Base-by-base conservation (phyloP, 2,329 filamentous ascomycete genomes). In the Emmonsiellopsis sp. region DNA sequence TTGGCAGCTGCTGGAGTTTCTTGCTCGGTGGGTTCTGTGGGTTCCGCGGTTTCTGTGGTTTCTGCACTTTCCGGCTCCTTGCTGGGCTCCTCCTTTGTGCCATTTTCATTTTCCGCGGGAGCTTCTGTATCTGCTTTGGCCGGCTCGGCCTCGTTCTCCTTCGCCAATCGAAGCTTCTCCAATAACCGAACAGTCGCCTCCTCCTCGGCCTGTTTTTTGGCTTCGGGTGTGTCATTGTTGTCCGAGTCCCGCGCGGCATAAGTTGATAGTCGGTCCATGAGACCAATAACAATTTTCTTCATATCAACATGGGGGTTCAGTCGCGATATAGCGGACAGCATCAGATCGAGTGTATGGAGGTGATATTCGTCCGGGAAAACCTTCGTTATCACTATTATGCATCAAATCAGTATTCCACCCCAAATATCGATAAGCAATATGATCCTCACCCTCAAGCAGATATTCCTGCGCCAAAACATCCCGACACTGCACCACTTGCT, bases 311-410 rank as follows among this genome's bases (percentile, higher is more conserved):
- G 89, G 0, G 92, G 93, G 64, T 98, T 96, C 38, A 98, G 78
- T 54, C 92, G 81, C 11, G 92, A 89, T 35, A 95, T 95, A 6
- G 93, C 93, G 7, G 87, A 93, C 35, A 98, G 82, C 68, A 98
- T 89, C 67, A 96, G 87, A 66, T 97, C 93, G 34, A 98, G 81
- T 0, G 93, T 98, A 67, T 98, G 91, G 20, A 98, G 82, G 71
- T 98, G 94, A 69, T 92, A 98, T 67, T 98, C 93, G 72, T 98
- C 93, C 0, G 93, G 93, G 75, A 98, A 98, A 51, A 97, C 93
- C 71, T 98, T 94, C 5, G 92, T 98, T 60, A 98, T 95, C 58
- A 98, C 93, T 82, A 58, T 38, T 50, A 44, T 9, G 31, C 38
- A n/a, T 59, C 54, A 61, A 54, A 58, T 70, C 61, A 67, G 63